These are phyloP conservation scores for Arxiozyma heterogenica DNA, from an alignment of 1,139 yeast species.

Conservation along the genomic window DNA sequence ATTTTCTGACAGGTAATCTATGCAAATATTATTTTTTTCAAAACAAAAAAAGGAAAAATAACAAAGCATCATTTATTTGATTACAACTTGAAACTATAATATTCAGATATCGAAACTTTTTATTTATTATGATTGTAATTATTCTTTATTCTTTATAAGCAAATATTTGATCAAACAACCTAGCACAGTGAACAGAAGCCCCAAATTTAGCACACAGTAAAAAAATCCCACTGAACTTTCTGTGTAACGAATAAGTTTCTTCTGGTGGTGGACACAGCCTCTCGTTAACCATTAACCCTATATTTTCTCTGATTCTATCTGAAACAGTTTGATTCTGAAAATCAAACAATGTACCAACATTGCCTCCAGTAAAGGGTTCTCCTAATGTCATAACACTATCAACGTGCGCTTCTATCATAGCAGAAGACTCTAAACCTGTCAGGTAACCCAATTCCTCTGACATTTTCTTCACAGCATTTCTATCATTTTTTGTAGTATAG, in stretches of 20 bases:
- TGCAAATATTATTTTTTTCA: not conserved
- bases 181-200: conserved; percentile 76
- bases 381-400: conserved; percentile 86
- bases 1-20: not conserved
- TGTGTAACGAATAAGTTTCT: conserved; percentile 88
- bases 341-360: conserved; percentile 48
- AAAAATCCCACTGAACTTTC: conserved; percentile 92
- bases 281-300: conserved; percentile 81
- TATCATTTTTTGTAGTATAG: conserved; percentile 67
- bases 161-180: conserved; percentile 59
- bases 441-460: conserved; percentile 76
- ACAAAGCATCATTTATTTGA: no score
- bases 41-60: no score
- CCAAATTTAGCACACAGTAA: conserved; percentile 77
- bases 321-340: conserved; percentile 84
- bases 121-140: no score
- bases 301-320: conserved; percentile 78
- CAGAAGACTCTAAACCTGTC: conserved; percentile 80
- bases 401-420: conserved; percentile 86
- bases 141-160: conserved; percentile 2
- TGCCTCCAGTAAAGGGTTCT: conserved; percentile 74
- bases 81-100: no score
- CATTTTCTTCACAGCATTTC: conserved; percentile 52
- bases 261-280: conserved; percentile 97
- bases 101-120: not conserved